phyloP scores from a whole-genome alignment of 805 yeast species.

The Pichia heedii region DNA sequence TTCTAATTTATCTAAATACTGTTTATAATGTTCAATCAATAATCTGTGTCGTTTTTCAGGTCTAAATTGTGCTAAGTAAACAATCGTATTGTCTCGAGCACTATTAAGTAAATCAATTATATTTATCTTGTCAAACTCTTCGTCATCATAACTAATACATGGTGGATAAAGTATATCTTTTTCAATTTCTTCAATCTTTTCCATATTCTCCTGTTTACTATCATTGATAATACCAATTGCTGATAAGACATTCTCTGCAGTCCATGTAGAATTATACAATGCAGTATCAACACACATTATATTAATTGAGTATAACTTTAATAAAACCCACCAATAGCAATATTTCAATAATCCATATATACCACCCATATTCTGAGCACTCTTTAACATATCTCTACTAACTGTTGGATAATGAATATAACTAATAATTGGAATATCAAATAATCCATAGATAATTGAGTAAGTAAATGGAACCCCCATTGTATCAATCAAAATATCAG shows the following conservation, averaged over 20 bases:
- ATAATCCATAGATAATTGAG: conserved; percentile 46
- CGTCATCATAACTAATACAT: conserved; percentile 36
- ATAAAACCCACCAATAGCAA: conserved; percentile 64
- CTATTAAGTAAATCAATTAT: conserved; percentile 11
- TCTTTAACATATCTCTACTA: conserved; percentile 65
- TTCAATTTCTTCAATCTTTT: conserved; percentile 14
- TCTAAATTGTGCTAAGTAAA: conserved; percentile 85
- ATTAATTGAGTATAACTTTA: conserved; percentile 51
- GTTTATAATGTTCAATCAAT: conserved; percentile 53
- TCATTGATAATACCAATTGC: conserved; percentile 49
- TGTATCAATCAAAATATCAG: conserved; percentile 92
- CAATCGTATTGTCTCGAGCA: conserved; percentile 32
- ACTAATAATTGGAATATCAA: conserved; percentile 68
- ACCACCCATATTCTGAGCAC: conserved; percentile 5
- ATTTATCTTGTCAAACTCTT: conserved; percentile 30
- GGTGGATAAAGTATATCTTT: conserved; percentile 74
- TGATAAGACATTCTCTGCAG: conserved; percentile 57
- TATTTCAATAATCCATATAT: conserved; percentile 33
- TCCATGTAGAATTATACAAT: conserved; percentile 87
- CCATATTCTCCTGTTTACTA: not conserved
- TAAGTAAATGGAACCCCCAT: conserved; percentile 89
- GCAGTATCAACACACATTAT: conserved; percentile 62
- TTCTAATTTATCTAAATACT: conserved; percentile 32
- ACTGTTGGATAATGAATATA: conserved; percentile 95
- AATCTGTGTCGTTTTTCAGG: conserved; percentile 88